Evolutionary conservation across 2,329 filamentous ascomycete species (phyloP).

Genomic region (Monosporascus ibericus): DNA sequence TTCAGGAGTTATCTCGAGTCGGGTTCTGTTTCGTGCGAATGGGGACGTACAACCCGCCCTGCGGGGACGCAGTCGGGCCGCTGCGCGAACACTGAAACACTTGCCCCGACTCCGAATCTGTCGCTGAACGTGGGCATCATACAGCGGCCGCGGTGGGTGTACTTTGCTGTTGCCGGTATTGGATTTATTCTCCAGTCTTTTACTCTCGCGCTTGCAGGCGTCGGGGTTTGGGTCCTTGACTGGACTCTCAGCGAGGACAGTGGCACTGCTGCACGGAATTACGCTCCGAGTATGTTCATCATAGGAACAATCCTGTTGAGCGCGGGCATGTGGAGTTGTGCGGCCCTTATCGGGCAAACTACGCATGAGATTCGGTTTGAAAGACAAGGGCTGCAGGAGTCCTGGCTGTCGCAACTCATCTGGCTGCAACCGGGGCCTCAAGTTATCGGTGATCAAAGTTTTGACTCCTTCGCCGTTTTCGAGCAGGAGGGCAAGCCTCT

Average conservation of each 20-base stretch:
- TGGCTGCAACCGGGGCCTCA: slow-evolving; percentile 18
- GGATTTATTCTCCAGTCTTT: slow-evolving; percentile 10
- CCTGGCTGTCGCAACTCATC: slow-evolving; percentile 1
- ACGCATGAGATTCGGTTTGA: slow-evolving; percentile 8
- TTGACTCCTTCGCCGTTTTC: slow-evolving; percentile 14
- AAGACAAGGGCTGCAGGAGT: background rate
- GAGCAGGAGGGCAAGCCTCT: slow-evolving; percentile 6
- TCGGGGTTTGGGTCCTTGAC: slow-evolving; percentile 8
- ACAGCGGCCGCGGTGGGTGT: slow-evolving; percentile 4
- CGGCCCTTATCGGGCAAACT: slow-evolving; percentile 13
- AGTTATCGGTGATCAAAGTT: slow-evolving; percentile 17
- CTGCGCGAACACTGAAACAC: background rate
- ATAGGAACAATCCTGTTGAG: slow-evolving; percentile 11
- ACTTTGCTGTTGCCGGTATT: slow-evolving; percentile 2
- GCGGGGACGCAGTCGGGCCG: background rate
- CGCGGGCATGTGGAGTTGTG: slow-evolving; percentile 15
- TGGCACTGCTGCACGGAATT: slow-evolving; percentile 1
- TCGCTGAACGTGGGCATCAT: slow-evolving; percentile 4
- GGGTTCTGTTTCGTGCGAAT: background rate
- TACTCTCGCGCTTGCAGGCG: slow-evolving; percentile 10
- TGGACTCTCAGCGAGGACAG: slow-evolving; percentile 5
- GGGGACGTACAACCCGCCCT: background rate
- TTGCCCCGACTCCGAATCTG: background rate
- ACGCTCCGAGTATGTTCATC: slow-evolving; percentile 15
- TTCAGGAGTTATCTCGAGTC: background rate